Conservation (phyloP, 2,329 filamentous ascomycete genomes). For the Aspergillus luchuensis region DNA sequence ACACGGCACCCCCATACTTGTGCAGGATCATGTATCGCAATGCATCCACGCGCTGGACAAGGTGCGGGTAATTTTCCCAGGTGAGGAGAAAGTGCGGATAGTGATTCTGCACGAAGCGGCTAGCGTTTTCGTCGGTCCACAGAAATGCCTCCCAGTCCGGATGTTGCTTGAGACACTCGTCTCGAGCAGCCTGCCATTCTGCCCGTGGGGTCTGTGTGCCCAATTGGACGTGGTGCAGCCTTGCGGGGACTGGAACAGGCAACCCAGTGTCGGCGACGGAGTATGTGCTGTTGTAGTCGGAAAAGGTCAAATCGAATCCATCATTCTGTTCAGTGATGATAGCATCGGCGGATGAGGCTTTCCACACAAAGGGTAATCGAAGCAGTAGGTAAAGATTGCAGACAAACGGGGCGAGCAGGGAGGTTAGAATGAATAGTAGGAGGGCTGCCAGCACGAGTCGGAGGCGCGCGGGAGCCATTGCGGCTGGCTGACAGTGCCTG, state of each 20-base stretch:
- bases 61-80: slow-evolving; percentile 23
- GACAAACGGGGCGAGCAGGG: neutral
- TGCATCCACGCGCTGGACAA: slow-evolving; percentile 27
- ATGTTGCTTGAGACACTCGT: slow-evolving; percentile 21
- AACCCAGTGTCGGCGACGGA: neutral
- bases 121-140: slow-evolving; percentile 20
- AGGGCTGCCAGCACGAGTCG: neutral
- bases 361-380: slow-evolving; percentile 16
- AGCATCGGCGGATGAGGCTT: neutral
- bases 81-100: slow-evolving; percentile 21
- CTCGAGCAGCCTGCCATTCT: slow-evolving; percentile 23
- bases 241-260: neutral
- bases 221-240: slow-evolving; percentile 21
- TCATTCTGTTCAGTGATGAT: slow-evolving; percentile 10
- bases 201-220: slow-evolving; percentile 13
- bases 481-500: neutral
- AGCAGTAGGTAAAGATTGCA: slow-evolving; percentile 5
- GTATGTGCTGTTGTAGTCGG: neutral
- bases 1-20: slow-evolving; percentile 24
- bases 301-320: slow-evolving; percentile 14
- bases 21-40: slow-evolving; percentile 27
- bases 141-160: slow-evolving; percentile 17
- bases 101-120: slow-evolving; percentile 17
- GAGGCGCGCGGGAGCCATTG: neutral
- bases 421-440: neutral